A percentile compares a stretch with the other conserved stretches of the same genome.
These are phyloP conservation scores for Agrostemma githago DNA, from an alignment of 148 eudicot species.

Conservation along the genomic window DNA sequence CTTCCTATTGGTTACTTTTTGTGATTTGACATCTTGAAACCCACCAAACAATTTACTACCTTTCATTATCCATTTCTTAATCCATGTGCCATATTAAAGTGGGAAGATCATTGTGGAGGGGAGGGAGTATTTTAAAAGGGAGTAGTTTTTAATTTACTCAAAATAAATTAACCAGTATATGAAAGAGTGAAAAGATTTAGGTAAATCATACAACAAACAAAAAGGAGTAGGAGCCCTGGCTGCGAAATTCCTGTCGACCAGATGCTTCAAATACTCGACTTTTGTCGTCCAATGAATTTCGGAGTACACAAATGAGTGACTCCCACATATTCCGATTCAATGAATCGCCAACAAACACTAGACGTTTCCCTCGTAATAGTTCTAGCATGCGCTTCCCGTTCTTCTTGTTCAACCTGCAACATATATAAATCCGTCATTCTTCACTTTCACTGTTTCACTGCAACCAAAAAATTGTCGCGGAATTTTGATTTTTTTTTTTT, in stretches of 20 bases:
- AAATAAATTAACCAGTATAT: neutral
- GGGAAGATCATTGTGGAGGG: no score
- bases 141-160: no score
- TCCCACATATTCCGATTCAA: constrained; percentile 92
- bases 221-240: constrained; percentile 57
- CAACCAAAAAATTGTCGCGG: neutral
- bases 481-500: neutral
- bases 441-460: neutral
- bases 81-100: no score
- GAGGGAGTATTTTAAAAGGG: no score
- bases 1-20: no score
- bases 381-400: constrained; percentile 54
- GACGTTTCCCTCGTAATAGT: constrained; percentile 59
- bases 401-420: constrained; percentile 51
- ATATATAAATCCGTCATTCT: constrained; percentile 14
- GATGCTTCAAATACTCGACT: constrained; percentile 64
- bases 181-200: neutral
- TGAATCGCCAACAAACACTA: constrained; percentile 83
- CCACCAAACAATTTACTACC: no score
- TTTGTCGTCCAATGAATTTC: constrained; percentile 49
- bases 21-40: no score
- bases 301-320: constrained; percentile 60
- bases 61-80: no score
- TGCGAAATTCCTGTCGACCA: constrained; percentile 49
- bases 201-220: constrained; percentile 36